Evolutionary conservation across 2,329 filamentous ascomycete genomes (phyloP).

Genomic region (Plectosphaerella cucumerina): DNA sequence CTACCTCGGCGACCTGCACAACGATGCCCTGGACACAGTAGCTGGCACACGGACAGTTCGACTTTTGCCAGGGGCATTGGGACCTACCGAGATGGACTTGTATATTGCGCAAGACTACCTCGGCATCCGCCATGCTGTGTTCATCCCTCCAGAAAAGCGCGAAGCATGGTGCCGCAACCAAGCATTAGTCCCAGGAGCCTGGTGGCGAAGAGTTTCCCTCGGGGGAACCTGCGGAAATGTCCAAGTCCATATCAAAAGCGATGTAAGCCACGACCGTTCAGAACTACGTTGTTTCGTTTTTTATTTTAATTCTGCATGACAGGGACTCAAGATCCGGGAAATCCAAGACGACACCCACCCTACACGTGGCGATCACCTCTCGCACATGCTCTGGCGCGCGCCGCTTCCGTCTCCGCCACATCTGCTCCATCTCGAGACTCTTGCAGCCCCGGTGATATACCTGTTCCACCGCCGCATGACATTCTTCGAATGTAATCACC

Average conservation of each 20-base stretch:
- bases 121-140: neutral
- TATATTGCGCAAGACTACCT: constrained; percentile 1
- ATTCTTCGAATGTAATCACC: constrained; percentile 1
- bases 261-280: too few species aligned
- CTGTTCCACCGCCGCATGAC: neutral
- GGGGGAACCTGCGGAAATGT: neutral
- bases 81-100: neutral
- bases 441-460: neutral
- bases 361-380: neutral
- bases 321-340: neutral
- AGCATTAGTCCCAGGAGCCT: neutral
- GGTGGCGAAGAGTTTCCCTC: neutral
- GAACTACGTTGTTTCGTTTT: too few species aligned
- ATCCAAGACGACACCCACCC: neutral
- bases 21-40: neutral
- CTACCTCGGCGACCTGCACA: neutral
- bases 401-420: neutral
- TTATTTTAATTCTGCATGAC: too few species aligned
- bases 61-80: neutral
- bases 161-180: neutral
- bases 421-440: neutral
- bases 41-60: neutral
- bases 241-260: neutral
- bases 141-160: neutral
- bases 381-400: neutral